phyloP scores from a whole-genome alignment of 176 grass and related monocot genomes.

The Paspalum notatum region DNA sequence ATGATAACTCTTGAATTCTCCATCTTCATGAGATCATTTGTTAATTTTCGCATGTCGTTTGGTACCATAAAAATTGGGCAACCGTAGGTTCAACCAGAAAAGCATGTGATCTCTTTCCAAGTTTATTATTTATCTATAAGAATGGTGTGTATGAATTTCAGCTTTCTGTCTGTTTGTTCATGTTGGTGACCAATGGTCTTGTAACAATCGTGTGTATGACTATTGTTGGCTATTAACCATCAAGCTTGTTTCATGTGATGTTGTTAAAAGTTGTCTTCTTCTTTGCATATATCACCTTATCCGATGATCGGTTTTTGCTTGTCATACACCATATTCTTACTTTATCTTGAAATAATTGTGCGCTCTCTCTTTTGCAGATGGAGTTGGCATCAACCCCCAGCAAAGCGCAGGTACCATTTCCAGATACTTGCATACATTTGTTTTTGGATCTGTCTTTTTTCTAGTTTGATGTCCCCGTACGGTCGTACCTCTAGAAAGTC shows the following conservation, averaged over 20 bases:
- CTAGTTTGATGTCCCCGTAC: neutral
- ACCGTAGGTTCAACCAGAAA: neutral
- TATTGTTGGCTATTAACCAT: neutral
- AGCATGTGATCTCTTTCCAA: neutral
- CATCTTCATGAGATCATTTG: neutral
- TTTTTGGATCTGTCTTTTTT: neutral
- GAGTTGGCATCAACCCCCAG: slow-evolving; percentile 95
- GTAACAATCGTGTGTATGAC: neutral
- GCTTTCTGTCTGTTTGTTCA: slow-evolving; percentile 5
- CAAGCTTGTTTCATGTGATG: neutral
- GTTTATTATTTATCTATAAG: neutral
- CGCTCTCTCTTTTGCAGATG: slow-evolving; percentile 58
- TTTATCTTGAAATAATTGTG: neutral
- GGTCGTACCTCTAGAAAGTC: neutral
- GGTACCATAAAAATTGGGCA: neutral
- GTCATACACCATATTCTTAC: neutral
- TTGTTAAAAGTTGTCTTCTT: neutral
- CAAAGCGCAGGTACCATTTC: slow-evolving; percentile 88
- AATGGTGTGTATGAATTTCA: neutral
- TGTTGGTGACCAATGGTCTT: neutral
- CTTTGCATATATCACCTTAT: neutral
- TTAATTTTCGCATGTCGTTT: neutral
- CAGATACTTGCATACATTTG: neutral
- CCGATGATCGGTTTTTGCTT: neutral
- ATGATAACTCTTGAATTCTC: neutral